Conservation (phyloP, 148 eudicot species). For the Nepenthes gracilis region DNA sequence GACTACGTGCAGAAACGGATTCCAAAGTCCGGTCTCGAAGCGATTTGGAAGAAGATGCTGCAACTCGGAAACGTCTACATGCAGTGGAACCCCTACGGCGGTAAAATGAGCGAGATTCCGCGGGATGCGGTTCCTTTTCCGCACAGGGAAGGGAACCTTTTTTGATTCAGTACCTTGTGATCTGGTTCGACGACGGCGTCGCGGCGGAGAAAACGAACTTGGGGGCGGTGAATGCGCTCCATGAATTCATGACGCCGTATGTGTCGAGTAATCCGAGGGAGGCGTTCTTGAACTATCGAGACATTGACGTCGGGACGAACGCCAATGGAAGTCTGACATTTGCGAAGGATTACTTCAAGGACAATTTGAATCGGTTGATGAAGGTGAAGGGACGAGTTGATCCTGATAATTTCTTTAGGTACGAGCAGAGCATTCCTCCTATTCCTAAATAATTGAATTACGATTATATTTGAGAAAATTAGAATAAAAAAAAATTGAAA, state of each 20-base stretch:
- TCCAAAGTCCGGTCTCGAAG: slow-evolving; percentile 13
- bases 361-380: slow-evolving; percentile 15
- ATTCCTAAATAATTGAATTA: too few species aligned
- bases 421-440: slow-evolving; percentile 24
- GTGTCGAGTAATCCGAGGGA: slow-evolving; percentile 27
- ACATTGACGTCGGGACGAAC: slow-evolving; percentile 21
- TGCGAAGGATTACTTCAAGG: slow-evolving; percentile 17
- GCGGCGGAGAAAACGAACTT: background rate
- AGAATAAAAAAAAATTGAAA: too few species aligned
- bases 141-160: slow-evolving; percentile 24
- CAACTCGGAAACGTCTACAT: slow-evolving; percentile 8
- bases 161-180: slow-evolving; percentile 22
- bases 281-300: slow-evolving; percentile 28
- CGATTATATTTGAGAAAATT: too few species aligned
- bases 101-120: slow-evolving; percentile 12
- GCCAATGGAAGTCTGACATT: slow-evolving; percentile 1
- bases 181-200: slow-evolving; percentile 7
- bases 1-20: slow-evolving; percentile 26
- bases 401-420: slow-evolving; percentile 25
- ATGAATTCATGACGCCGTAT: slow-evolving; percentile 15
- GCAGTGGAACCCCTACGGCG: slow-evolving; percentile 28
- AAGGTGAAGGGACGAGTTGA: slow-evolving; percentile 21
- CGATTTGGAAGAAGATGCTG: slow-evolving; percentile 26
- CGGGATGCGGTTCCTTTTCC: slow-evolving; percentile 20
- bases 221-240: slow-evolving; percentile 1